Evolutionary conservation across 2,329 filamentous ascomycete species (phyloP).

Genomic region (Simplicillium aogashimaense): DNA sequence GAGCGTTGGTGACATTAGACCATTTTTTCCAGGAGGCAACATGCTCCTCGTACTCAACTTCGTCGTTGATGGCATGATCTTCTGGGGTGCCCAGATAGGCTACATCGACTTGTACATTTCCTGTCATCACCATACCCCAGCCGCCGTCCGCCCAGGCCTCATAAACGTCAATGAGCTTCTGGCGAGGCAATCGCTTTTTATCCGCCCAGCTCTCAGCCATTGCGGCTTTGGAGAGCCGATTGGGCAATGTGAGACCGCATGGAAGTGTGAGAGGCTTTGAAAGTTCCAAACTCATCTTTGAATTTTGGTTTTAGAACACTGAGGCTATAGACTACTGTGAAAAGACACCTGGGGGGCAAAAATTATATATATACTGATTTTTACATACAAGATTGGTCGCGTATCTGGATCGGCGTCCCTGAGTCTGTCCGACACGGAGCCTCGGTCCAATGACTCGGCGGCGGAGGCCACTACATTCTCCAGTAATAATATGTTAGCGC

Average conservation of each 20-base stretch:
- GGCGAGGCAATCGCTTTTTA: conserved; percentile 30
- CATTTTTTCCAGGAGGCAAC: conserved; percentile 27
- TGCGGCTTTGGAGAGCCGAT: conserved; percentile 42
- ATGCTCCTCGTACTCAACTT: conserved; percentile 15
- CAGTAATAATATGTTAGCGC: too few species aligned
- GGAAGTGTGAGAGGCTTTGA: conserved; percentile 35
- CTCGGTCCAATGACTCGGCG: too few species aligned
- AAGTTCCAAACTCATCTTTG: background rate
- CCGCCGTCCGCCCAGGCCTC: conserved; percentile 40
- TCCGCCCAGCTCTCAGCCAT: conserved; percentile 35
- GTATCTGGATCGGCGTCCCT: too few species aligned
- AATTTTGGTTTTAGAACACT: too few species aligned
- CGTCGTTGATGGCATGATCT: conserved; percentile 23
- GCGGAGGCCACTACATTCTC: too few species aligned
- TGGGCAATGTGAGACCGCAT: conserved; percentile 45
- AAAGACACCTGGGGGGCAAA: too few species aligned
- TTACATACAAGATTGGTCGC: too few species aligned
- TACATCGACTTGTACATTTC: conserved; percentile 34
- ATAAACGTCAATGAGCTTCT: conserved; percentile 35
- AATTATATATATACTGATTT: too few species aligned
- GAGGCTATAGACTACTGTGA: too few species aligned
- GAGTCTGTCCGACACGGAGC: too few species aligned
- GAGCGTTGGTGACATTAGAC: conserved; percentile 17
- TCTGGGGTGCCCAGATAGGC: conserved; percentile 21
- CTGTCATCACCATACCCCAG: conserved; percentile 44